Evolutionary conservation across 1,139 yeast genomes (phyloP), one percentile per base, ranked within the genome.

Genomic region (Kurtzmaniella natalensis): DNA sequence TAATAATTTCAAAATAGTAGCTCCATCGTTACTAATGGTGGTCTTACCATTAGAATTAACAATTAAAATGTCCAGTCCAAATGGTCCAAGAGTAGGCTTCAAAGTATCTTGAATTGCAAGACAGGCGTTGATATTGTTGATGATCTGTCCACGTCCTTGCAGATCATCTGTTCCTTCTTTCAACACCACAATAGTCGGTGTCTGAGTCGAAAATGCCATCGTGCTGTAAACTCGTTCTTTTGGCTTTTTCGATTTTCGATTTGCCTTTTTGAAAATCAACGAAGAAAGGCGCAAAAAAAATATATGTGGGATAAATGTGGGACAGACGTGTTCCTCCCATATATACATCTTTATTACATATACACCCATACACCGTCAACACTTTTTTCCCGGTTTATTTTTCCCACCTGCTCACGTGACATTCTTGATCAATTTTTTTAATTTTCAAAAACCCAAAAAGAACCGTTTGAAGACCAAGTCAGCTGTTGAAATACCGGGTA

Each of bases 101-200:
- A 92, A 72, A 24, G 97, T 87, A 50, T 92, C 98, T 65, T 92
- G 97, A 47, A 92, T 87, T 22, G 98, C 97, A 45, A 89, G 62
- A 64, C 98, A 92, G 6, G 98, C 97, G 68, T 89, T 89, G 57
- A 92, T 92, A 54, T 92, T 92, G 47, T 92, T 84, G 50, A 92
- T 81, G 46, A 87, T 84, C 66, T 94, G 98, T 20, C 97, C 97
- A 47, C 79, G 78, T 26, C 99, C 99, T 59, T 92, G 99, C 10
- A 96, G 85, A 23, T 95, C 69, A 56, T 92, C 98, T 5, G 99
- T 92, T 34, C 99, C 99, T 61, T 92, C 99, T 55, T 89, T 89
- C 43, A 92, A 78, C 36, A 92, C 98, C 48, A 92, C 97, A 53
- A 92, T 86, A 22, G 98, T 92, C 35, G 98, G 98, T 27, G 96